Conservation (phyloP, 1,284 basidiomycete species). For the Malassezia globosa region DNA sequence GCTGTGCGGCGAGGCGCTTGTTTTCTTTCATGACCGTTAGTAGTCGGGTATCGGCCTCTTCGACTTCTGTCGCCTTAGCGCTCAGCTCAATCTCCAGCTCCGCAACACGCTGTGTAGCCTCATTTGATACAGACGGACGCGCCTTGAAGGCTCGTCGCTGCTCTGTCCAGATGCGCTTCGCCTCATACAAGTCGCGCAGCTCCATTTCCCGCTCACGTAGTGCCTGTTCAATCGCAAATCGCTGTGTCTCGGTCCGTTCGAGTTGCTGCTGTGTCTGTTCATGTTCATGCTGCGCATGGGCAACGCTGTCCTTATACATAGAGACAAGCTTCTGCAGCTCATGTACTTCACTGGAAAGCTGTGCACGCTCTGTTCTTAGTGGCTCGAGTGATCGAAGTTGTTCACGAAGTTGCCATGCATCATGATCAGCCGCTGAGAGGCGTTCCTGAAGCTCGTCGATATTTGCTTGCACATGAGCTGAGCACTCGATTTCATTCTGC, state of each 20-base stretch:
- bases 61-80: conserved; percentile 31
- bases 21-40: conserved; percentile 28
- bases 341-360: conserved; percentile 6
- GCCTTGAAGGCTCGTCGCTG: conserved; percentile 1
- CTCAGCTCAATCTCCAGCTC: conserved; percentile 30
- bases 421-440: not conserved
- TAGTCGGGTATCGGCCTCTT: conserved; percentile 36
- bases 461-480: conserved; percentile 8
- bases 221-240: conserved; percentile 8
- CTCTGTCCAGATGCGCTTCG: conserved; percentile 5
- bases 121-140: not conserved
- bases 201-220: conserved; percentile 2
- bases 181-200: not conserved
- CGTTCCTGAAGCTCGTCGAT: conserved; percentile 6
- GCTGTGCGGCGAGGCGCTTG: conserved; percentile 17
- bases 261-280: conserved; percentile 5
- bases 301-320: conserved; percentile 12
- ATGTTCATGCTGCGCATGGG: conserved; percentile 8
- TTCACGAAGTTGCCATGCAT: conserved; percentile 3
- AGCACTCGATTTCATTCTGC: conserved; percentile 14
- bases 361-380: conserved; percentile 1
- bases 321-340: conserved; percentile 15
- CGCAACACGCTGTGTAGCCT: conserved; percentile 12
- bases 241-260: not conserved
- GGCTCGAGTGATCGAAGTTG: conserved; percentile 6